Base-by-base conservation (phyloP, 352 stramenopile genomes). In the Pelagophyceae sp. region DNA sequence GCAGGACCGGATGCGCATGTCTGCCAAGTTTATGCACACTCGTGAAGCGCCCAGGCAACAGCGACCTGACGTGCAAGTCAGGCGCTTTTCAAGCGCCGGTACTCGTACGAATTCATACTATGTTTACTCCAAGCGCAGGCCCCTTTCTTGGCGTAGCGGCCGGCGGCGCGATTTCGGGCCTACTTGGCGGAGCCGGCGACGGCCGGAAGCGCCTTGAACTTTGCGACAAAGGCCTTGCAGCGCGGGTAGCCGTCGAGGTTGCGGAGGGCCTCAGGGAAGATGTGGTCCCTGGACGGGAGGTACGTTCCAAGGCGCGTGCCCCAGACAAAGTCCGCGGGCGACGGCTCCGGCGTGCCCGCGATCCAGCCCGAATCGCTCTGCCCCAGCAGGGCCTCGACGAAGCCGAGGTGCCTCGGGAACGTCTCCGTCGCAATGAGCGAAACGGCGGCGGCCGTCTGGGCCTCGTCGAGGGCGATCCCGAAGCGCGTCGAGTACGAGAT, bases 1-100 rank as follows among this genome's bases (percentile, higher is more conserved):
- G 2, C 32, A 78, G 37, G 76, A 82, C 51, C 20, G 20, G 37
- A 58, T 76, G 15, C 71, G 78, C 37, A 75, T 82, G 64, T 61
- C 19, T 27, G 78, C 81, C 60, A 82, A n/a, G n/a, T n/a, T n/a
- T n/a, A n/a, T n/a, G n/a, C n/a, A n/a, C n/a, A n/a, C n/a, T n/a
- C n/a, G n/a, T n/a, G n/a, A n/a, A n/a, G n/a, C n/a, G n/a, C n/a
- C n/a, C n/a, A n/a, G n/a, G n/a, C n/a, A n/a, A n/a, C n/a, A n/a
- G n/a, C n/a, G n/a, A n/a, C n/a, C n/a, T n/a, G n/a, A n/a, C n/a
- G n/a, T n/a, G n/a, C n/a, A n/a, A n/a, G n/a, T n/a, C n/a, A n/a
- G n/a, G n/a, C n/a, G n/a, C n/a, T n/a, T n/a, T n/a, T n/a, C n/a
- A n/a, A n/a, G n/a, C n/a, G n/a, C n/a, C n/a, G n/a, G n/a, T n/a